These are phyloP conservation scores for Thalassiosira mediterranea DNA, from an alignment of 352 stramenopile genomes.

Conservation along the genomic window DNA sequence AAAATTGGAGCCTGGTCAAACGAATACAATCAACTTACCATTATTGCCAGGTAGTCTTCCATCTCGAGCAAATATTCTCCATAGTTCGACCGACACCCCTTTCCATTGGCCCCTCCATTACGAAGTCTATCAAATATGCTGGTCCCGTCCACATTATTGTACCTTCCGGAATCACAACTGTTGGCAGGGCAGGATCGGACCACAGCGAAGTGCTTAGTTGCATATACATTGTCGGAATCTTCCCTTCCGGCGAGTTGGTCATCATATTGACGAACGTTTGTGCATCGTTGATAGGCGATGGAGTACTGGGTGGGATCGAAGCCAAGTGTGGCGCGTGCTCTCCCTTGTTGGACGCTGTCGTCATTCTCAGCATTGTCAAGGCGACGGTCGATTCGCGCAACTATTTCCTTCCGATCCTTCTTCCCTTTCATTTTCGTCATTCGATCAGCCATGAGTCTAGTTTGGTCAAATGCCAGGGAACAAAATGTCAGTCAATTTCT, in stretches of 20 bases:
- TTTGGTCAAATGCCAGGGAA: no score
- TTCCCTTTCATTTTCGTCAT: no score
- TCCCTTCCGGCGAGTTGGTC: slow-evolving; percentile 67
- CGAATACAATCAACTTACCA: slow-evolving; percentile 12
- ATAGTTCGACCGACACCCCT: slow-evolving; percentile 69
- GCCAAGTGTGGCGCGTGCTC: no score
- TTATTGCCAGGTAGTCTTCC: slow-evolving; percentile 61
- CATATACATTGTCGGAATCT: slow-evolving; percentile 51
- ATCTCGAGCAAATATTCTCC: slow-evolving; percentile 67
- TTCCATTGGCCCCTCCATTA: slow-evolving; percentile 13
- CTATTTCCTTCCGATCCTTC: no score
- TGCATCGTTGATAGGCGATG: slow-evolving; percentile 73
- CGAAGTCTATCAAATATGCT: neutral
- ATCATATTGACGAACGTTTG: slow-evolving; percentile 64
- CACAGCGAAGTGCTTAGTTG: slow-evolving; percentile 66
- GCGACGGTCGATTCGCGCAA: no score
- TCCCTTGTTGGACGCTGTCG: no score
- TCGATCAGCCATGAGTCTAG: no score
- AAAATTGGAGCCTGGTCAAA: neutral
- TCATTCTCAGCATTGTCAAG: no score
- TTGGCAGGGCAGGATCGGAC: slow-evolving; percentile 72
- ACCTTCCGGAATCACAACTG: slow-evolving; percentile 41
- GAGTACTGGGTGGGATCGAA: slow-evolving; percentile 66
- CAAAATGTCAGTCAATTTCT: no score
- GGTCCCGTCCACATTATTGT: neutral